Evolutionary conservation across 208 protist species (phyloP), one percentile per base, ranked within the genome.

Genomic region (Wallacemonas rigidus): DNA sequence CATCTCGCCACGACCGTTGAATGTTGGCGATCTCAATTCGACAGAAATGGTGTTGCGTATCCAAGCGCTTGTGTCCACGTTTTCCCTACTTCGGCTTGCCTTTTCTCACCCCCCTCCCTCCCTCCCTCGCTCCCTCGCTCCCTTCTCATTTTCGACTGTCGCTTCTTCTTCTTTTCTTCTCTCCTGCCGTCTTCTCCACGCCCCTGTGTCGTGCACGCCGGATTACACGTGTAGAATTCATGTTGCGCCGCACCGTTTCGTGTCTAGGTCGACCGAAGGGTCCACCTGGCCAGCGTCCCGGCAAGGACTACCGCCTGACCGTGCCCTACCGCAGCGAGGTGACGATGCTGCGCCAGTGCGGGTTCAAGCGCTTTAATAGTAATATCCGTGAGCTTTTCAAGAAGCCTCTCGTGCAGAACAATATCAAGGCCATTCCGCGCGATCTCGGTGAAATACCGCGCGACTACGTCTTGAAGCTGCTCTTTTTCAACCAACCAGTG

Each of bases 361-460:
- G 77, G 63, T 63, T 80, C 41, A 80, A 75, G 35, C 70, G 61
- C 5, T 93, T 94, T 57, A 96, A 96, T 76, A 80, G 75, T 57
- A 94, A 96, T 62, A 93, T 94, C 38, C 89, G 92, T 55, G 88
- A 96, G 79, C 89, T 93, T 38, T 96, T 93, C 79, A 96, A 94
- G 76, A 86, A 86, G 71, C 89, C 89, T 12, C 65, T 91, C 40
- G 68, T 80, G 67, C 61, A 78, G 69, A 96, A 92, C 61, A 93
- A 94, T 75, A 88, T 95, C 70, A 95, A 91, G 77, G 90, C 89
- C 43, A 86, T 95, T 40, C 92, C 92, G 15, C 84, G 92, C 57
- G 92, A 97, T 74, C 65, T 97, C 40, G 92, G 92, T 15, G 90
- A 97, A 79, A 71, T 97, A 26, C 92, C 92, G 35, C 88, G 92